Evolutionary conservation across 768 basidiomycete species (phyloP).

Genomic region (Pholiota microspora): DNA sequence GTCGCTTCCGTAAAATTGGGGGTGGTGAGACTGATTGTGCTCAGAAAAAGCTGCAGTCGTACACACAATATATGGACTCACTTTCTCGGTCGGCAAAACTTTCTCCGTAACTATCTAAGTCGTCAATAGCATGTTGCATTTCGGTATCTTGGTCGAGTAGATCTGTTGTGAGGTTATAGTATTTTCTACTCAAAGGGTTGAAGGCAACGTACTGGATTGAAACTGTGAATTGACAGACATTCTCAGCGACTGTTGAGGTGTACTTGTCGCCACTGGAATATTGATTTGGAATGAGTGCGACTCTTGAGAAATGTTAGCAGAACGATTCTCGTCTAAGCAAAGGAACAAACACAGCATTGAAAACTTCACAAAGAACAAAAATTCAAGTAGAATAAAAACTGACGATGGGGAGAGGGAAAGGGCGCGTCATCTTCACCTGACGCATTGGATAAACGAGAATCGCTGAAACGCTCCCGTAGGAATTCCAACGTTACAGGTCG

Average conservation of each 20-base stretch:
- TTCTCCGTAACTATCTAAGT: conserved; percentile 50
- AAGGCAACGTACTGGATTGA: conserved; percentile 56
- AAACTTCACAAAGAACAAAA: too few species aligned
- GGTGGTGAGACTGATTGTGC: conserved; percentile 8
- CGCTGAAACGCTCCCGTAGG: conserved; percentile 43
- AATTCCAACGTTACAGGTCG: conserved; percentile 36
- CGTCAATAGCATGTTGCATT: conserved; percentile 65
- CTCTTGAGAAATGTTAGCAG: conserved; percentile 35
- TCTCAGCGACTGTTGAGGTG: conserved; percentile 53
- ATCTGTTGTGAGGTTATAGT: conserved; percentile 38
- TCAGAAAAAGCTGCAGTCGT: conserved; percentile 12
- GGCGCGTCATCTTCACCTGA: background rate
- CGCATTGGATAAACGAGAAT: conserved; percentile 7
- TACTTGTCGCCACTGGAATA: conserved; percentile 52
- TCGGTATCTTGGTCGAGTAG: conserved; percentile 68
- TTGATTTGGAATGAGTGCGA: conserved; percentile 36
- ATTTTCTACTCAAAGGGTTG: conserved; percentile 1
- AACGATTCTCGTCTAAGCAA: too few species aligned
- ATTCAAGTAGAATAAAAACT: too few species aligned
- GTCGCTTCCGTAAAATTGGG: conserved; percentile 4
- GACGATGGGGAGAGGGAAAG: conserved; percentile 9
- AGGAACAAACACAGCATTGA: too few species aligned
- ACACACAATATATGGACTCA: conserved; percentile 9
- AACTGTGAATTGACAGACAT: conserved; percentile 49
- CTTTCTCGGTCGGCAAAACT: conserved; percentile 24